Conservation (phyloP, 1,284 basidiomycete genomes). For the Sporisorium iseilematis-ciliati region DNA sequence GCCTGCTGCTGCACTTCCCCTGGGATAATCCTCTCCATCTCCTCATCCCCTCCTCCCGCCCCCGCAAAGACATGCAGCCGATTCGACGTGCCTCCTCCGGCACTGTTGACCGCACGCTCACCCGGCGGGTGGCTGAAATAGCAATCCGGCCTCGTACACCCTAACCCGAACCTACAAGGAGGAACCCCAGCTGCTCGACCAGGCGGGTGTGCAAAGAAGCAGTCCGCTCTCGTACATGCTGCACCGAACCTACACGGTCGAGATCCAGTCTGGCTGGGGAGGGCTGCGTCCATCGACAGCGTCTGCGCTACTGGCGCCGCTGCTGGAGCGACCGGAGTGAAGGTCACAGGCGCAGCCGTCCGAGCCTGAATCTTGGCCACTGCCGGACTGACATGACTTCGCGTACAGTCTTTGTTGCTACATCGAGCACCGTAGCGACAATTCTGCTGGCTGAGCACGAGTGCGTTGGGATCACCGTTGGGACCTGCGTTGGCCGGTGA, state of each 20-base stretch:
- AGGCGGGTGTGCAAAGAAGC: constrained; percentile 55
- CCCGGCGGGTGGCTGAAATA: constrained; percentile 44
- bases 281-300: constrained; percentile 26
- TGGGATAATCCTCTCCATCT: constrained; percentile 33
- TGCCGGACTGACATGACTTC: constrained; percentile 65
- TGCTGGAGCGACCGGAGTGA: not conserved
- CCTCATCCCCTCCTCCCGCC: constrained; percentile 13
- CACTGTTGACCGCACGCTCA: constrained; percentile 6
- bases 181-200: not conserved
- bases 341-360: not conserved
- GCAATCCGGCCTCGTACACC: constrained; percentile 43
- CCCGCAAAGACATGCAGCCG: constrained; percentile 24
- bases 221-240: constrained; percentile 51
- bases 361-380: constrained; percentile 15
- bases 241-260: constrained; percentile 53
- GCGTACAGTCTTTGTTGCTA: constrained; percentile 59
- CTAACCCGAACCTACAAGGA: constrained; percentile 45
- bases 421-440: constrained; percentile 58
- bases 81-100: constrained; percentile 5
- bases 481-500: constrained; percentile 58
- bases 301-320: constrained; percentile 2
- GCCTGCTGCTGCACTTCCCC: not conserved
- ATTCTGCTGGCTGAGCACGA: constrained; percentile 60
- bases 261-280: constrained; percentile 15
- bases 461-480: constrained; percentile 49